Conservation (phyloP, 2,329 filamentous ascomycete species). For the Trichoderma afroharzianum region DNA sequence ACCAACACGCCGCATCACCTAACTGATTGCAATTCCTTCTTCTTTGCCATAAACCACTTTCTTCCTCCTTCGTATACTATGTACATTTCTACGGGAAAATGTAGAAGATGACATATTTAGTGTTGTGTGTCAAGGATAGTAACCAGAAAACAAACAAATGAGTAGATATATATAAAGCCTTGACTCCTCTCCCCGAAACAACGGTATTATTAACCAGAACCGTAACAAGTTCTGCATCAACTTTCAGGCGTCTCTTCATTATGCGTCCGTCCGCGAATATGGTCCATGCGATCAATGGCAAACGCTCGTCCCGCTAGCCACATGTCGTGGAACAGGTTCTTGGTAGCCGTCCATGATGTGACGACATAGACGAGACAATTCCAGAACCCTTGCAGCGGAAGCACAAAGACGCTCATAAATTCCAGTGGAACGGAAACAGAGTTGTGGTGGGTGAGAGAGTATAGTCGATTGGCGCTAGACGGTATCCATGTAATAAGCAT, state of each 20-base stretch:
- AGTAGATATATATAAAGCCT: not conserved
- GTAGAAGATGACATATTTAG: not conserved
- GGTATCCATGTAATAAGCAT: constrained; percentile 67
- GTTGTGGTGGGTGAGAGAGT: constrained; percentile 54
- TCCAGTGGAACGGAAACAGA: constrained; percentile 53
- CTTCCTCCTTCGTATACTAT: not conserved
- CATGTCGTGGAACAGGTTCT: constrained; percentile 24
- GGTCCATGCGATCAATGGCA: not conserved
- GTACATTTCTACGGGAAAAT: not conserved
- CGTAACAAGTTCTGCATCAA: not conserved
- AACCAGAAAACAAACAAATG: not conserved
- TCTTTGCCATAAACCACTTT: not conserved
- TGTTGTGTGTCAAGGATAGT: not conserved
- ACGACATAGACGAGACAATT: constrained; percentile 68
- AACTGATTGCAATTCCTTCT: not conserved
- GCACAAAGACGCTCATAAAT: constrained; percentile 63
- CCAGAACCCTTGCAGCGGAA: constrained; percentile 76
- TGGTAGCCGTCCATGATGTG: constrained; percentile 59
- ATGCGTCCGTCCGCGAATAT: not conserved
- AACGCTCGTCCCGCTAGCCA: not conserved
- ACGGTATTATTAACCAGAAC: not conserved
- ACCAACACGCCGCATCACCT: not conserved
- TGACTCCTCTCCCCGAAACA: not conserved
- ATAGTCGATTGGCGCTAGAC: constrained; percentile 68
- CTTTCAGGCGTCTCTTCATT: not conserved